phyloP scores from a whole-genome alignment of 768 basidiomycete genomes.

The Suillus subaureus region DNA sequence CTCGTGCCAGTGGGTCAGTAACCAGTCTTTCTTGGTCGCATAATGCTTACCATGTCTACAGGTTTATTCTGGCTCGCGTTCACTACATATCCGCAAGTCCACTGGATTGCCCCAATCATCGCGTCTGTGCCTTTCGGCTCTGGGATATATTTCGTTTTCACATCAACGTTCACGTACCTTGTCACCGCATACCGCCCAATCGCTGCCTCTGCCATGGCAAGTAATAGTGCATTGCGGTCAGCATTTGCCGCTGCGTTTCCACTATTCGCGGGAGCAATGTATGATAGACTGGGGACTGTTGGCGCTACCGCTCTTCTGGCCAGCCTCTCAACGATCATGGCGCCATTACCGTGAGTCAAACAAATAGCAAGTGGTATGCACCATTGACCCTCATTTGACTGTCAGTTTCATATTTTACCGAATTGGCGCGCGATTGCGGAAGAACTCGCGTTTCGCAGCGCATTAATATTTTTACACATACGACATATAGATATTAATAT shows the following conservation, averaged over 20 bases:
- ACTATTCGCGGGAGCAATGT: conserved; percentile 55
- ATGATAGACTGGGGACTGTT: conserved; percentile 57
- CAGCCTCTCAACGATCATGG: conserved; percentile 61
- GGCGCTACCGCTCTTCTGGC: conserved; percentile 75
- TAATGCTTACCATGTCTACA: conserved; percentile 7
- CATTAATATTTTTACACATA: conserved; percentile 15
- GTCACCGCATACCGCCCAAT: conserved; percentile 53
- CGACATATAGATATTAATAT: not conserved
- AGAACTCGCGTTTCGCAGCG: conserved; percentile 44
- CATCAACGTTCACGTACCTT: conserved; percentile 64
- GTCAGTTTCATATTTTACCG: conserved; percentile 49
- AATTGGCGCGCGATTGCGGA: conserved; percentile 47
- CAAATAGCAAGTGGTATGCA: not conserved
- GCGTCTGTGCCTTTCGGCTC: conserved; percentile 50
- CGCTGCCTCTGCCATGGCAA: conserved; percentile 64
- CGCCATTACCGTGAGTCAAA: conserved; percentile 57
- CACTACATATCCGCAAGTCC: conserved; percentile 48
- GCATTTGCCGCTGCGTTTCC: conserved; percentile 55
- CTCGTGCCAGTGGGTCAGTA: conserved; percentile 59
- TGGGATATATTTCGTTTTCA: conserved; percentile 66
- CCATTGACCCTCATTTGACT: not conserved
- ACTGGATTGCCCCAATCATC: conserved; percentile 51
- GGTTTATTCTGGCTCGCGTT: conserved; percentile 59
- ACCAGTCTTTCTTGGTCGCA: not conserved
- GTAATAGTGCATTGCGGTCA: conserved; percentile 57